These are phyloP conservation scores for Leccinellum rugosiceps DNA, from an alignment of 768 basidiomycete genomes.

Conservation along the genomic window DNA sequence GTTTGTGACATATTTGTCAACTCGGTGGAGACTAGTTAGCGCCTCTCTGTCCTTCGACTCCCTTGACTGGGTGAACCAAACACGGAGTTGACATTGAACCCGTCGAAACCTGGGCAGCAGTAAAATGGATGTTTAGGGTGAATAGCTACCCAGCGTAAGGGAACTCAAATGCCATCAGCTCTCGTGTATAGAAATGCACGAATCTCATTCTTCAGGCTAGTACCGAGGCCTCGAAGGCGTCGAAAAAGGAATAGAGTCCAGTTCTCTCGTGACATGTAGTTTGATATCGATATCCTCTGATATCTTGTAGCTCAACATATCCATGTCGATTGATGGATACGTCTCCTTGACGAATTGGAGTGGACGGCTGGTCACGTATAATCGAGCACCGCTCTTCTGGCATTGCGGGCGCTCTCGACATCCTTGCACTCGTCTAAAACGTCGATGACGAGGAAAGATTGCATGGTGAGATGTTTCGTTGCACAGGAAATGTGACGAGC, in stretches of 20 bases:
- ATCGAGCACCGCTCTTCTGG: background rate
- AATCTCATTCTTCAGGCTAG: slow-evolving; percentile 3
- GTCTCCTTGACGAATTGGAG: background rate
- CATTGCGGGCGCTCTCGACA: background rate
- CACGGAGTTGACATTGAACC: too few relatives aligned
- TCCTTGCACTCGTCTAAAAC: background rate
- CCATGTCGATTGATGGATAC: background rate
- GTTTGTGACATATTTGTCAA: too few relatives aligned
- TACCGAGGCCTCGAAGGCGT: background rate
- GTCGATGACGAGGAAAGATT: slow-evolving; percentile 12
- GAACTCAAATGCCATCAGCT: slow-evolving; percentile 11
- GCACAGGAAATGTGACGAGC: slow-evolving; percentile 1
- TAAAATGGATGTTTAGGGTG: too few relatives aligned
- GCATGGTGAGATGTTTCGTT: background rate
- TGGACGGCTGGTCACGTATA: background rate
- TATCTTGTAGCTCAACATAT: background rate
- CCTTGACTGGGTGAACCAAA: too few relatives aligned
- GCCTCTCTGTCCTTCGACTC: too few relatives aligned
- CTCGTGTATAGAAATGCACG: background rate
- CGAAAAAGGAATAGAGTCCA: slow-evolving; percentile 6
- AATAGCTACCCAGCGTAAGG: too few relatives aligned
- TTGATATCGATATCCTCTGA: slow-evolving; percentile 1
- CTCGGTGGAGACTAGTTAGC: too few relatives aligned
- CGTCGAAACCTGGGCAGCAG: too few relatives aligned
- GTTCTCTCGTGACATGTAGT: slow-evolving; percentile 1